phyloP scores from a whole-genome alignment of 192 early-diverging fungal species.

The Coemansia furcata region DNA sequence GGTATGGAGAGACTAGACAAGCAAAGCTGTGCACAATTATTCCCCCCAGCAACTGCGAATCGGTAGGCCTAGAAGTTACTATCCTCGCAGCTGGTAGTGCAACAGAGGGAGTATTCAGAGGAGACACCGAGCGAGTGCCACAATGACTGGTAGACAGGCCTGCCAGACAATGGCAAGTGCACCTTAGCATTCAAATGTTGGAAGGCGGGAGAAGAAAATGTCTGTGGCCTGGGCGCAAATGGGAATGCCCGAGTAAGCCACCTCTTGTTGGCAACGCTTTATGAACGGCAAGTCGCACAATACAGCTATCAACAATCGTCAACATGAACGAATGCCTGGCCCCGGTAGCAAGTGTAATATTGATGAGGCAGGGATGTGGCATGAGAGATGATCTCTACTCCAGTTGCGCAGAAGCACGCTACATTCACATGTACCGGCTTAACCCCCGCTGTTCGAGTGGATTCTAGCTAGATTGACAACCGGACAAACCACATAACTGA shows the following conservation, averaged over 20 bases:
- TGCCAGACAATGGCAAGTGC: neutral
- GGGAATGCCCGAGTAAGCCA: neutral
- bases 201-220: neutral
- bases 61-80: neutral
- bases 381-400: neutral
- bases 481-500: neutral
- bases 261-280: neutral
- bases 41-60: neutral
- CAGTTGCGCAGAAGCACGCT: neutral
- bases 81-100: neutral
- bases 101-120: neutral
- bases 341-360: neutral
- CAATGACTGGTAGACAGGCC: neutral
- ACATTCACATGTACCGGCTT: neutral
- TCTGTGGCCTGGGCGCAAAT: neutral
- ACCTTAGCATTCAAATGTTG: neutral
- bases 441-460: neutral
- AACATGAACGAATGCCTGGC: neutral
- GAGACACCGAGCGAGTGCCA: neutral
- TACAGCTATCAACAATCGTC: neutral
- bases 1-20: neutral
- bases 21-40: neutral
- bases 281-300: neutral
- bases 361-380: neutral
- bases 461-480: neutral